Evolutionary conservation across 208 protist genomes (phyloP), one percentile per base, ranked within the genome.

Genomic region (Leishmania braziliensis): DNA sequence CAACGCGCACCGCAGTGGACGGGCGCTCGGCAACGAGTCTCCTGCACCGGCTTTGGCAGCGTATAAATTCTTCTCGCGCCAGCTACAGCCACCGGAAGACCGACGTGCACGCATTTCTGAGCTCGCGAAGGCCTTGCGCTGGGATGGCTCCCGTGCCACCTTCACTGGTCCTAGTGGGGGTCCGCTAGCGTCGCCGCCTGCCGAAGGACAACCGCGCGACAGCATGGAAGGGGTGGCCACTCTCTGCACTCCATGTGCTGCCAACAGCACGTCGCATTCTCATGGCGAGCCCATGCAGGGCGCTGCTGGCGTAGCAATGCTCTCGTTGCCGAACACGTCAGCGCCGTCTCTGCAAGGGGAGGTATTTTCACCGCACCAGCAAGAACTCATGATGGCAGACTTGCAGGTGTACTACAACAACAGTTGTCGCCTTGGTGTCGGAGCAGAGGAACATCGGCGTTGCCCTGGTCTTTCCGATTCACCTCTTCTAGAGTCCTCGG

Each of bases 61-160:
- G 39, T 78, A 80, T 70, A 78, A 29, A 1, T 78, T 81, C 62
- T 85, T 80, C 62, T 81, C 81, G 16, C 29, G 71, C 12, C 66
- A 77, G 71, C 77, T 78, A 8, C 77, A 68, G 1, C 62, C 70
- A 16, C 71, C 63, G 1, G 77, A 75, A 46, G 71, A 80, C n/a
- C 76, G 71, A 10, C 71, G 81, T 20, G 77, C 72, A 5, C 56
- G 58, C 48, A 78, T 81, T 36, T 53, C 74, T 20, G 76, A 75
- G 43, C 77, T 81, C 46, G 77, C 76, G 1, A 78, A 81, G 53
- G 62, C 63, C 12, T 26, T 81, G 48, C 56, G 72, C 20, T 53
- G 63, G 29, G 36, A 51, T 18, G n/a, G 33, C 51, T n/a, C 56
- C 33, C 56, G 20, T 46, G 29, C 56, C 8, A 18, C 39, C 18